phyloP scores from a whole-genome alignment of 306 rosid genomes.

The Quercus glauca region DNA sequence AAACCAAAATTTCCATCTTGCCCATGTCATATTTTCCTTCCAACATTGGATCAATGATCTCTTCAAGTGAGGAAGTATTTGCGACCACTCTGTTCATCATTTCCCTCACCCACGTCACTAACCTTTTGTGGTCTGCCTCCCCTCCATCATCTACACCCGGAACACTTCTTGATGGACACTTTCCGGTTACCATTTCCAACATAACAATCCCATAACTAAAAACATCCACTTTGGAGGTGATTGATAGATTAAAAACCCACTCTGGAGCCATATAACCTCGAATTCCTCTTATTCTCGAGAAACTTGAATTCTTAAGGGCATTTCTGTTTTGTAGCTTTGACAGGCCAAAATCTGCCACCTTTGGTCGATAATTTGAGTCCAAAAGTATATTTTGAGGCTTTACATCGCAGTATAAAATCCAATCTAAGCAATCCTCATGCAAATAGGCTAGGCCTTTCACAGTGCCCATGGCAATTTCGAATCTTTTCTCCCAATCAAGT shows the following conservation, averaged over 20 bases:
- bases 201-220: slow-evolving; percentile 45
- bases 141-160: not conserved
- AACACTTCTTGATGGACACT: slow-evolving; percentile 9
- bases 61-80: slow-evolving; percentile 7
- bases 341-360: slow-evolving; percentile 38
- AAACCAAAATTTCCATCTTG: slow-evolving; percentile 29
- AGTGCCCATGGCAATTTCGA: slow-evolving; percentile 33
- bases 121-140: slow-evolving; percentile 16
- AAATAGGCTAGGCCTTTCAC: slow-evolving; percentile 49
- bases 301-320: slow-evolving; percentile 6
- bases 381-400: slow-evolving; percentile 41
- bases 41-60: slow-evolving; percentile 35
- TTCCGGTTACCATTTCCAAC: slow-evolving; percentile 37
- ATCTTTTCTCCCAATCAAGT: slow-evolving; percentile 31
- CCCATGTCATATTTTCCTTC: slow-evolving; percentile 13
- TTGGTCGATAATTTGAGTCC: slow-evolving; percentile 22
- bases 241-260: slow-evolving; percentile 35
- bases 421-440: slow-evolving; percentile 62
- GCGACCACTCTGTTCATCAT: not conserved
- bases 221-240: slow-evolving; percentile 49
- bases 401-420: slow-evolving; percentile 52
- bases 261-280: slow-evolving; percentile 60
- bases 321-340: slow-evolving; percentile 38
- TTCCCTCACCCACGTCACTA: slow-evolving; percentile 43
- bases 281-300: slow-evolving; percentile 54